Evolutionary conservation across 257 asterid genomes (phyloP).

Genomic region (Capsicum pubescens): DNA sequence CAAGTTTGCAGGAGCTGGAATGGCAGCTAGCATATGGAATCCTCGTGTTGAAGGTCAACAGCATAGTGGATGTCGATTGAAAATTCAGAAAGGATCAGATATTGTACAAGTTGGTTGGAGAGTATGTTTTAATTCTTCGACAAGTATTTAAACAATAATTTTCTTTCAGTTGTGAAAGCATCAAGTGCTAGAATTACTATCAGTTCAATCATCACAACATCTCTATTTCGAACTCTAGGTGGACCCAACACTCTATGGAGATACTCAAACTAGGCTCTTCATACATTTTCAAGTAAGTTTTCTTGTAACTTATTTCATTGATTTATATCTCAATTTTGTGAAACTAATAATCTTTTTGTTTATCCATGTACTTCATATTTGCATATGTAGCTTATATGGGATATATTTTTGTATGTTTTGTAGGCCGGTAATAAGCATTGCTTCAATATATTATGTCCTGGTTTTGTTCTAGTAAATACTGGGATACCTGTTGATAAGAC

Average conservation of each 20-base stretch:
- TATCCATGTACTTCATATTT: not conserved
- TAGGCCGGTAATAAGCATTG: not conserved
- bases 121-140: too few species aligned
- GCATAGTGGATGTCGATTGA: too few species aligned
- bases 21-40: too few species aligned
- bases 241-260: not conserved
- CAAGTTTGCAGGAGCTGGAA: too few species aligned
- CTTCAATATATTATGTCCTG: not conserved
- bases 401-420: not conserved
- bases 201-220: too few species aligned
- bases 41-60: too few species aligned
- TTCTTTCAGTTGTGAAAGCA: too few species aligned
- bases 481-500: not conserved
- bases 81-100: too few species aligned
- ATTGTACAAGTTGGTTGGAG: too few species aligned
- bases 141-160: too few species aligned
- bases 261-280: not conserved
- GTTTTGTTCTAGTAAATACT: not conserved
- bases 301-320: not conserved
- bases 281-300: constrained; percentile 5
- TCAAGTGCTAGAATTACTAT: too few species aligned
- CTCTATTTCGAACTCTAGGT: not conserved
- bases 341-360: not conserved
- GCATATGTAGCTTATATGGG: not conserved
- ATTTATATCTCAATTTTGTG: not conserved